phyloP scores from a whole-genome alignment of 441 rosid genomes.

The Euphorbia corollata region DNA sequence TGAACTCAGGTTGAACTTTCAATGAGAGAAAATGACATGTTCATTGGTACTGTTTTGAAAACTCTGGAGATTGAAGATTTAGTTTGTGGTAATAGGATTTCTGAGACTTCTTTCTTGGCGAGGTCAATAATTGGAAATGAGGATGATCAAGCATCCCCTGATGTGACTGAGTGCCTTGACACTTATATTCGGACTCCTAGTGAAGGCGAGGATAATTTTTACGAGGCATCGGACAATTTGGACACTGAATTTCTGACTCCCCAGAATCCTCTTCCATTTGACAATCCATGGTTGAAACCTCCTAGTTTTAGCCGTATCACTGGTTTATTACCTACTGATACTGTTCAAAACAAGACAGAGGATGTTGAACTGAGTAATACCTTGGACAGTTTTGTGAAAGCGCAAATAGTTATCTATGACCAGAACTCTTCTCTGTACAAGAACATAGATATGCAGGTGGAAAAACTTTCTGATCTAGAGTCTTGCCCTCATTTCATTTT shows the following conservation, averaged over 20 bases:
- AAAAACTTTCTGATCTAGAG: neutral
- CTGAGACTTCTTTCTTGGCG: constrained; percentile 68
- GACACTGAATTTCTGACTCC: constrained; percentile 35
- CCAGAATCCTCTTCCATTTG: constrained; percentile 20
- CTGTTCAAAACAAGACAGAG: constrained; percentile 30
- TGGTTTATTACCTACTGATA: constrained; percentile 71
- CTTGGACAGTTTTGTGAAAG: constrained; percentile 68
- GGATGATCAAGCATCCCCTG: constrained; percentile 38
- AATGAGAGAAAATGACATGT: constrained; percentile 67
- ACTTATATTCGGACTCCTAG: constrained; percentile 34
- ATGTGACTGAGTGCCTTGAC: constrained; percentile 33
- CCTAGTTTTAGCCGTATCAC: constrained; percentile 67
- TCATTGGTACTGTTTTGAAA: constrained; percentile 79
- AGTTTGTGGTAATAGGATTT: constrained; percentile 43
- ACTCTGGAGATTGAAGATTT: constrained; percentile 97
- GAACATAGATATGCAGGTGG: constrained; percentile 75
- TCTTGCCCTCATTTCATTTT: neutral
- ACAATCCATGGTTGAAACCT: constrained; percentile 39
- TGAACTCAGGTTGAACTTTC: constrained; percentile 76
- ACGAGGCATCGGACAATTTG: constrained; percentile 85
- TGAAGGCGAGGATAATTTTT: constrained; percentile 89
- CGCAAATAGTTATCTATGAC: constrained; percentile 52
- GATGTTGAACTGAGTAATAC: constrained; percentile 39
- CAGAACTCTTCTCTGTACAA: constrained; percentile 63
- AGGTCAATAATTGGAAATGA: constrained; percentile 69